A percentile compares a stretch with the other conserved stretches of the same genome.
These are phyloP conservation scores for Flaveria trinervia DNA, from an alignment of 129 eudicot genomes.

Conservation along the genomic window DNA sequence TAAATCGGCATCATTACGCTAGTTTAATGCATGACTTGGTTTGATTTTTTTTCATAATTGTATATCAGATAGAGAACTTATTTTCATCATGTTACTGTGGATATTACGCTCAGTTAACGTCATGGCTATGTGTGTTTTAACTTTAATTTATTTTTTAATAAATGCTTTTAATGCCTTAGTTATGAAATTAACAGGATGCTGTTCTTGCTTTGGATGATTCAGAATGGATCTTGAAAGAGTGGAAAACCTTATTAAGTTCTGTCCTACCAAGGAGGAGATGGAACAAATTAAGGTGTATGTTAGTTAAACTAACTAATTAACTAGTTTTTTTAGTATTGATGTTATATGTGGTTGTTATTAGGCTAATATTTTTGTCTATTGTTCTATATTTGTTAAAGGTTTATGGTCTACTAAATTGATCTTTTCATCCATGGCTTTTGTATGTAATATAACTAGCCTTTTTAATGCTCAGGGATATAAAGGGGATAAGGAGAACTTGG, in stretches of 20 bases:
- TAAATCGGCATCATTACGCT: background rate
- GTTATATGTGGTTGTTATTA: background rate
- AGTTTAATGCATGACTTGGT: background rate
- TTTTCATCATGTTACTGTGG: background rate
- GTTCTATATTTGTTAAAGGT: background rate
- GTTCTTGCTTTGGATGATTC: slow-evolving; percentile 90
- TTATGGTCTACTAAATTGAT: background rate
- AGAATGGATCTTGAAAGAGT: slow-evolving; percentile 88
- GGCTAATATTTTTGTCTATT: background rate
- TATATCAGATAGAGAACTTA: background rate
- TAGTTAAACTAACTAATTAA: slow-evolving; percentile 12
- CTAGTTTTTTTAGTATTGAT: slow-evolving; percentile 15
- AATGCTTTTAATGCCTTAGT: slow-evolving; percentile 12
- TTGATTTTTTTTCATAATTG: background rate
- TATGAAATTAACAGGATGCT: slow-evolving; percentile 49
- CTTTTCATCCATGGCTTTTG: background rate
- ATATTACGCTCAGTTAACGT: background rate
- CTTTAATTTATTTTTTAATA: background rate
- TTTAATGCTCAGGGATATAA: slow-evolving; percentile 61
- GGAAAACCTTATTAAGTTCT: slow-evolving; percentile 89
- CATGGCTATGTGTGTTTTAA: background rate
- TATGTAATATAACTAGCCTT: slow-evolving; percentile 27
- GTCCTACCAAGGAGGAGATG: slow-evolving; percentile 99
- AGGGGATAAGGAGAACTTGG: slow-evolving; percentile 69
- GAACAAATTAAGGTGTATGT: slow-evolving; percentile 73